Evolutionary conservation across 2,329 filamentous ascomycete genomes (phyloP).

Genomic region (Alternaria sp.): DNA sequence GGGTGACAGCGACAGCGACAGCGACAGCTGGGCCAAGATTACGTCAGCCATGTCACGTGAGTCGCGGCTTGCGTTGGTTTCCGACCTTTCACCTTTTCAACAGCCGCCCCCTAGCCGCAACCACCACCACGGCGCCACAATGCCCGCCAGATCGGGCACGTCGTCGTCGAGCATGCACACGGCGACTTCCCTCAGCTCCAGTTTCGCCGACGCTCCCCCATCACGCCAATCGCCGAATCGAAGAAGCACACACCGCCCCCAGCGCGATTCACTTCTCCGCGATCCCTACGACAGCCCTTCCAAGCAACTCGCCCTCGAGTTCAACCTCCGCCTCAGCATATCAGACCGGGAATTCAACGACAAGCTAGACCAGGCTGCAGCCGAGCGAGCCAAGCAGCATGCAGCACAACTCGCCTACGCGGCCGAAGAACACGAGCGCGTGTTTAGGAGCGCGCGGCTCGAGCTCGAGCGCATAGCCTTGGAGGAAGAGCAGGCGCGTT

Average conservation of each 20-base stretch:
- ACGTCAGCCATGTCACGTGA: slow-evolving; percentile 23
- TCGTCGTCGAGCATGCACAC: slow-evolving; percentile 49
- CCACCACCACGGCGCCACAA: slow-evolving; percentile 24
- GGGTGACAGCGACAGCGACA: neutral
- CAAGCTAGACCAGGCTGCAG: slow-evolving; percentile 68
- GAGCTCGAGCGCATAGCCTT: slow-evolving; percentile 60
- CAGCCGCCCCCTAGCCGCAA: slow-evolving; percentile 17
- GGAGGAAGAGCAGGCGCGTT: slow-evolving; percentile 51
- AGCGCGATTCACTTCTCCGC: slow-evolving; percentile 34
- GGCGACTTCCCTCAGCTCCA: slow-evolving; percentile 44
- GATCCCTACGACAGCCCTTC: slow-evolving; percentile 47
- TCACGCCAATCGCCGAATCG: slow-evolving; percentile 46
- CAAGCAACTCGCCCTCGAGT: slow-evolving; percentile 52
- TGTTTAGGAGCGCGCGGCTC: slow-evolving; percentile 65
- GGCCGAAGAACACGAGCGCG: slow-evolving; percentile 70
- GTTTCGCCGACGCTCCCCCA: slow-evolving; percentile 43
- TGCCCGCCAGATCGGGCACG: slow-evolving; percentile 46
- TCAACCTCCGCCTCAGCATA: slow-evolving; percentile 54
- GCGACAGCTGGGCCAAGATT: neutral
- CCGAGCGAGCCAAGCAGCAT: slow-evolving; percentile 70
- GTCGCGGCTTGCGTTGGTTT: slow-evolving; percentile 16
- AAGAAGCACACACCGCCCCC: slow-evolving; percentile 35
- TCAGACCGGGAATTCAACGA: slow-evolving; percentile 61
- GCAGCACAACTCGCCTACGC: slow-evolving; percentile 72
- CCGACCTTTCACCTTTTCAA: slow-evolving; percentile 36